Evolutionary conservation across 805 yeast genomes (phyloP), one percentile per base, ranked within the genome.

Genomic region (Lipomyces spencermartinsiae): DNA sequence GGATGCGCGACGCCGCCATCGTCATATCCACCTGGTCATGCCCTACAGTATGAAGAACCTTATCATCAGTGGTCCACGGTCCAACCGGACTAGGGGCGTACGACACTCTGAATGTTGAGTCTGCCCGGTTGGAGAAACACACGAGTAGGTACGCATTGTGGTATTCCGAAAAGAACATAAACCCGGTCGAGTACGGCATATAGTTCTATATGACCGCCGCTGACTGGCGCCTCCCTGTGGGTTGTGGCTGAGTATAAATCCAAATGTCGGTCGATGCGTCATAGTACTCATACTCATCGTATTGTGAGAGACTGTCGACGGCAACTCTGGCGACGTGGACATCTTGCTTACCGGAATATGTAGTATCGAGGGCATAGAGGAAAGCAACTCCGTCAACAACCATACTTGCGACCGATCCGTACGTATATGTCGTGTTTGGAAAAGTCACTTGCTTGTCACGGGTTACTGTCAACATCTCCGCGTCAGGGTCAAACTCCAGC

Each of bases 301-400:
- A 22, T 2, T 69, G 49, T 39, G 57, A n/a, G 51, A 65, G 19
- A 8, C 46, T 1, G 10, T 53, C 31, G 6, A 39, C 58, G 43
- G 71, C 62, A 29, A 64, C 72, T 37, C 46, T 10, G 19, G 72
- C 72, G 55, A 69, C 66, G 65, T 69, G 72, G 19, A 69, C 68
- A 58, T 69, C 72, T 58, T 67, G 61, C 25, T 43, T 58, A 55
- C 54, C 58, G 56, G 62, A 51, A 56, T 68, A 68, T 4, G 16
- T 8, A 14, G 10, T 34, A 43, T 69, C 72, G 39, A 69, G 61
- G 19, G 46, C 72, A 33, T 69, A 69, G 43, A 69, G 61, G 55
- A 64, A 68, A n/a, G 61, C 64, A 10, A 58, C 65, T 19, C 62
- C 63, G 43, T 69, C 62, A 55, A 69, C 67, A n/a, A 61, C 66